Percentiles rank a stretch among this genome's conserved stretches.
Evolutionary conservation across 176 grass and related monocot species (phyloP).

Genomic region (Urochloa ruziziensis): DNA sequence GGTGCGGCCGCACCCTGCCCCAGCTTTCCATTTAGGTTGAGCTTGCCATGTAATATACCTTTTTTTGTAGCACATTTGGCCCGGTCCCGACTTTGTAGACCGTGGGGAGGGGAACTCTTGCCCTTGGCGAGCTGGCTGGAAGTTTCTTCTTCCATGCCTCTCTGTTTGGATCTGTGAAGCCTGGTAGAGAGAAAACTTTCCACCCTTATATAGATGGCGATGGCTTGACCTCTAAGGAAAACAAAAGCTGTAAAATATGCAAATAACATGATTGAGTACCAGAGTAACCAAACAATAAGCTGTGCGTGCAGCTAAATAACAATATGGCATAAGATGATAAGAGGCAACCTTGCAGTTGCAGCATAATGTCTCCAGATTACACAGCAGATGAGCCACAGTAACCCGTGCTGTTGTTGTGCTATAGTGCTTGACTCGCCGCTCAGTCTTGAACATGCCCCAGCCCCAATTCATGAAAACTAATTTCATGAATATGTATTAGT

Average conservation of each 20-base stretch:
- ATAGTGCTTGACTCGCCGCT: neutral
- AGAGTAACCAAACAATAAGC: too few species aligned
- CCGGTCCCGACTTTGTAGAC: neutral
- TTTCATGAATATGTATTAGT: conserved; percentile 1
- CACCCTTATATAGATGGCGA: neutral
- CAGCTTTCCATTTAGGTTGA: neutral
- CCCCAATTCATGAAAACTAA: conserved; percentile 5
- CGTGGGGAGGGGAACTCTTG: neutral
- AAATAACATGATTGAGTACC: too few species aligned
- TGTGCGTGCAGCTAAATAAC: neutral
- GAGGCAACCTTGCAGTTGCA: neutral
- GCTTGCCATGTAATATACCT: neutral
- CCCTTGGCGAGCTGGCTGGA: neutral
- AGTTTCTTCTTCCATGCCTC: too few species aligned
- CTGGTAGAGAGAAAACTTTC: neutral
- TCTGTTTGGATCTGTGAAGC: neutral
- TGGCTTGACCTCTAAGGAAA: neutral
- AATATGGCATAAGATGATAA: too few species aligned
- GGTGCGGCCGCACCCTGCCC: too few species aligned
- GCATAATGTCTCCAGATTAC: neutral
- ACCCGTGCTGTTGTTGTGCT: neutral
- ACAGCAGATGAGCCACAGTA: neutral
- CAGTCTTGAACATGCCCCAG: neutral
- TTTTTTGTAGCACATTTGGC: neutral
- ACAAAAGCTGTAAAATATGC: neutral